Evolutionary conservation across 495 filamentous ascomycete species (phyloP).

Genomic region (Penicillium goetzii): DNA sequence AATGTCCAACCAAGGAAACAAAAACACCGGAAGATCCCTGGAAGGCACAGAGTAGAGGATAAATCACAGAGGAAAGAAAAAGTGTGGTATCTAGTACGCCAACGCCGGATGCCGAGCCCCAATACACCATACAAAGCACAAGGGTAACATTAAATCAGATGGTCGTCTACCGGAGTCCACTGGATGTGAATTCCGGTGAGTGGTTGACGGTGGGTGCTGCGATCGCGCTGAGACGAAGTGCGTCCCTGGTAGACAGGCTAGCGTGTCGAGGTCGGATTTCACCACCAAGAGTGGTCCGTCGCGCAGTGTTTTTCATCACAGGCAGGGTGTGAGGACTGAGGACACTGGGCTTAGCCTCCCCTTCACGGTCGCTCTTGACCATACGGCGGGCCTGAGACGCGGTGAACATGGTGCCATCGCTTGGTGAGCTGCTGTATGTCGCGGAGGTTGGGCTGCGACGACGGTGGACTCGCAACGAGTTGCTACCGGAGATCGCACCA

Average conservation of each 20-base stretch:
- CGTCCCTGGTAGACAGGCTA: conserved; percentile 48
- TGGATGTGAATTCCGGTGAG: conserved; percentile 19
- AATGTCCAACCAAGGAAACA: conserved; percentile 14
- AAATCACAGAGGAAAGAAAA: conserved; percentile 24
- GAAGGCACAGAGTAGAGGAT: conserved; percentile 9
- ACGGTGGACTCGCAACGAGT: conserved; percentile 53
- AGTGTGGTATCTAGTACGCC: conserved; percentile 46
- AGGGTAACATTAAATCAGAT: conserved; percentile 20
- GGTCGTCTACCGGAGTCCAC: conserved; percentile 24
- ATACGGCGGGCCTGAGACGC: conserved; percentile 71
- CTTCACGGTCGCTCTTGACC: conserved; percentile 67
- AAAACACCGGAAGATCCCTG: conserved; percentile 17
- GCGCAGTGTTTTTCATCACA: conserved; percentile 61
- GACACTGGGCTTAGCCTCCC: conserved; percentile 57
- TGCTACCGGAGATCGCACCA: conserved; percentile 25
- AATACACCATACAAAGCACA: conserved; percentile 23
- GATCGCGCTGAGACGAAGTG: conserved; percentile 49
- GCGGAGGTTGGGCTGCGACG: conserved; percentile 65
- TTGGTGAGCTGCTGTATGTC: conserved; percentile 58
- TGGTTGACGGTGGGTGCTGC: conserved; percentile 32
- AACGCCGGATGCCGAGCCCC: conserved; percentile 31
- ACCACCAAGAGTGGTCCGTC: conserved; percentile 56
- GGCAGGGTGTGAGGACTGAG: conserved; percentile 68
- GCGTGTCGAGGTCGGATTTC: conserved; percentile 51
- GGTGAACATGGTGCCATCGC: conserved; percentile 65